Conservation (phyloP, 78 protist genomes). For the Blattamonas nauphoetae region DNA sequence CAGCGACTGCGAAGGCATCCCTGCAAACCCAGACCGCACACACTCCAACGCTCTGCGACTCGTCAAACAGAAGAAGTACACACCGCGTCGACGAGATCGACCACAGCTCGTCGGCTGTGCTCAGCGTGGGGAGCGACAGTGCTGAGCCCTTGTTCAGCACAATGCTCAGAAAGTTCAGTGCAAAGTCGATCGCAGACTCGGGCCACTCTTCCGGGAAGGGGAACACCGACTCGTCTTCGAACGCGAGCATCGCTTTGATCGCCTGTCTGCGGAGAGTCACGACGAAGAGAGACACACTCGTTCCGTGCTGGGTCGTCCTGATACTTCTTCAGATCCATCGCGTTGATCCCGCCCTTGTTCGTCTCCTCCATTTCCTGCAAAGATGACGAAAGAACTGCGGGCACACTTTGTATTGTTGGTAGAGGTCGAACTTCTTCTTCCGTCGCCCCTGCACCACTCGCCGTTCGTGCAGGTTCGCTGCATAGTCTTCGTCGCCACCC, state of each 20-base stretch:
- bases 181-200: not conserved
- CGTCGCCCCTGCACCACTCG: too few species aligned
- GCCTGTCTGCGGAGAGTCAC: too few species aligned
- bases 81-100: not conserved
- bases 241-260: too few species aligned
- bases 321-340: not conserved
- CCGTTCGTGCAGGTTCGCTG: too few species aligned
- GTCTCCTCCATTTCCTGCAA: not conserved
- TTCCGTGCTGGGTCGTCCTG: not conserved
- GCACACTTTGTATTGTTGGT: too few species aligned
- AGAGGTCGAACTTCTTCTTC: too few species aligned
- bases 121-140: not conserved
- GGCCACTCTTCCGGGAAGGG: not conserved
- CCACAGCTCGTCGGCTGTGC: not conserved
- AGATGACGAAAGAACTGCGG: too few species aligned
- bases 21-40: not conserved
- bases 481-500: too few species aligned
- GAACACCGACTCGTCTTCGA: not conserved
- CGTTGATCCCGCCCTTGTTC: not conserved
- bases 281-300: too few species aligned
- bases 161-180: not conserved
- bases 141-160: not conserved
- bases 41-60: not conserved
- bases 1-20: not conserved
- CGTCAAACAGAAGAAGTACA: too few species aligned